Conservation (phyloP, 805 yeast genomes). For the Candida takata region DNA sequence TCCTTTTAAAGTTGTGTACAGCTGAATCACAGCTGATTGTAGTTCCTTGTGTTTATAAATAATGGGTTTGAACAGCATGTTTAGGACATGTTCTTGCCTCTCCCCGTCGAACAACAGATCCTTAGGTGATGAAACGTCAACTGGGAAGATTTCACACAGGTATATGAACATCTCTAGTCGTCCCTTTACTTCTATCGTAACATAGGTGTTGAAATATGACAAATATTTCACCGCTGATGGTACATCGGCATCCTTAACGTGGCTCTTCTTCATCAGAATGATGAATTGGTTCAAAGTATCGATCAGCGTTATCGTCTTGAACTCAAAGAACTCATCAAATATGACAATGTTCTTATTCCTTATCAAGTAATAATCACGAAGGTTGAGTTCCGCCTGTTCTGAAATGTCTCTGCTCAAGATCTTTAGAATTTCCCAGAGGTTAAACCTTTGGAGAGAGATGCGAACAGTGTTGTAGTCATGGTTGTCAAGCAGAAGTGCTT, state of each 20-base stretch:
- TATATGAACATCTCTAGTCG: conserved; percentile 16
- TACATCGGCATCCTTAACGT: too few species aligned
- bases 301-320: conserved; percentile 19
- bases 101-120: conserved; percentile 17
- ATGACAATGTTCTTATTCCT: conserved; percentile 26
- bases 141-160: conserved; percentile 21
- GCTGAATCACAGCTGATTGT: conserved; percentile 6
- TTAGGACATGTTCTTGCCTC: conserved; percentile 4
- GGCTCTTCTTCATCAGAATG: neutral
- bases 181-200: conserved; percentile 4
- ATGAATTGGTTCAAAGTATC: conserved; percentile 6
- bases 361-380: conserved; percentile 26
- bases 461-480: conserved; percentile 25
- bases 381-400: conserved; percentile 16
- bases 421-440: conserved; percentile 27
- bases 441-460: conserved; percentile 24
- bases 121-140: neutral
- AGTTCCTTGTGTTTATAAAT: conserved; percentile 7
- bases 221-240: too few species aligned
- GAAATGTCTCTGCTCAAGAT: conserved; percentile 17
- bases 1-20: conserved; percentile 8
- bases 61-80: conserved; percentile 15
- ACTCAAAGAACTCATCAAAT: conserved; percentile 28
- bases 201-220: conserved; percentile 4
- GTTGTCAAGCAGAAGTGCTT: conserved; percentile 11